Evolutionary conservation across 1,284 basidiomycete genomes (phyloP).

Genomic region (Gymnopus androsaceus): DNA sequence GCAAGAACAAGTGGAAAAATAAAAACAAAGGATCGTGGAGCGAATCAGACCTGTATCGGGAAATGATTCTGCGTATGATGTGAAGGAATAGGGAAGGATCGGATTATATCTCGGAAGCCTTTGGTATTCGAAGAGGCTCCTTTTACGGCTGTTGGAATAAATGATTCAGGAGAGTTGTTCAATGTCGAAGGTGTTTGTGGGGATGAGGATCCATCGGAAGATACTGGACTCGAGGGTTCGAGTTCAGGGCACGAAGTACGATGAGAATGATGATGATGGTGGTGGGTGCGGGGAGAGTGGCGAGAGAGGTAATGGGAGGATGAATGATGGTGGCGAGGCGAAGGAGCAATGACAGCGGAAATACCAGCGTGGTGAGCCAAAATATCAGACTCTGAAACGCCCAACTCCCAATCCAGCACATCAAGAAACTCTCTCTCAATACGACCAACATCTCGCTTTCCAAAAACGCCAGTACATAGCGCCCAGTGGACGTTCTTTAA

Average conservation of each 20-base stretch:
- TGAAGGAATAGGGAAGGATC: constrained; percentile 1
- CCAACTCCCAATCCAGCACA: constrained; percentile 71
- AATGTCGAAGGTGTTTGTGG: constrained; percentile 15
- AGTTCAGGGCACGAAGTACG: constrained; percentile 12
- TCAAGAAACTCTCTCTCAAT: constrained; percentile 79
- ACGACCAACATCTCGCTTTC: constrained; percentile 73
- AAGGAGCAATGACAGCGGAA: neutral
- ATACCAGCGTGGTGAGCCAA: constrained; percentile 51
- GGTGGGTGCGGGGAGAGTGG: neutral
- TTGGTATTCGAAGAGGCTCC: neutral
- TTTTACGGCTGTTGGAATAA: neutral
- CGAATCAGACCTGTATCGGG: constrained; percentile 9
- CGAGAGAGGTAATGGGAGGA: neutral
- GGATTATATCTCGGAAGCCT: neutral
- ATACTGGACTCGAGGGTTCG: constrained; percentile 14
- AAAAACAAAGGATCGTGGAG: neutral
- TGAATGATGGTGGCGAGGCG: neutral
- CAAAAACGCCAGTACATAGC: constrained; percentile 74
- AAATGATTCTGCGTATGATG: constrained; percentile 1
- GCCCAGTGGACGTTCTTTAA: constrained; percentile 82
- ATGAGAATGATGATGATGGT: constrained; percentile 4
- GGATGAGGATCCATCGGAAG: constrained; percentile 14
- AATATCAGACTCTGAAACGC: constrained; percentile 61
- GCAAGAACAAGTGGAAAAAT: neutral
- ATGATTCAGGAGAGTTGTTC: constrained; percentile 5